phyloP scores from a whole-genome alignment of 1,139 yeast species.

The Pichia sp. region DNA sequence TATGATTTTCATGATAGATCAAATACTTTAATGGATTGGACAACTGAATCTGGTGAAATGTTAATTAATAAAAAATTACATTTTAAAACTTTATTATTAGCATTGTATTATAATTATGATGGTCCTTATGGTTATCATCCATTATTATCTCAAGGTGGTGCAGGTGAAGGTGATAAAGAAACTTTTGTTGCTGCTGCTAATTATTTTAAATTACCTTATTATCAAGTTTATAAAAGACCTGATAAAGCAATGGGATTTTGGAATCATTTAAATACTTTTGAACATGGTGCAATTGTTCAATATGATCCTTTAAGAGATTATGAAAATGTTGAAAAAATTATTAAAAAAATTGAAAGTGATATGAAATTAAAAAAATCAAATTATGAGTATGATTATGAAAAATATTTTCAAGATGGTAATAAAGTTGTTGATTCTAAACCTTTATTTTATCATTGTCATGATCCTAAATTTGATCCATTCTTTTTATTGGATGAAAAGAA shows the following conservation, averaged over 20 bases:
- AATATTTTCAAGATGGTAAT: conserved; percentile 19
- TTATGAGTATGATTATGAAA: conserved; percentile 23
- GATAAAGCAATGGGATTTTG: conserved; percentile 29
- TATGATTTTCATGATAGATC: conserved; percentile 46
- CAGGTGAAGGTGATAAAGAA: conserved; percentile 61
- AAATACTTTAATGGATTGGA: conserved; percentile 53
- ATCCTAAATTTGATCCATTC: conserved; percentile 36
- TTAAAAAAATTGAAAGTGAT: conserved; percentile 17
- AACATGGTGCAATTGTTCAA: conserved; percentile 39
- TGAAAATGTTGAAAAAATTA: conserved; percentile 25
- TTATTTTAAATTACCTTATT: conserved; percentile 43
- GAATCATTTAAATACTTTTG: conserved; percentile 22
- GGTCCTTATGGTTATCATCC: conserved; percentile 52
- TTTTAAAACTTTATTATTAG: conserved; percentile 42
- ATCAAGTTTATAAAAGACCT: conserved; percentile 41
- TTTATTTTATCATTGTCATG: conserved; percentile 39
- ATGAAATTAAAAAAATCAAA: conserved; percentile 17
- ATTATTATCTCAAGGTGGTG: conserved; percentile 49
- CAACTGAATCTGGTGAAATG: conserved; percentile 59
- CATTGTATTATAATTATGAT: conserved; percentile 50
- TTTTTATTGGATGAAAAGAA: conserved; percentile 20
- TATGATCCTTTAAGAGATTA: conserved; percentile 39
- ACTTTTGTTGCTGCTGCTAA: conserved; percentile 59
- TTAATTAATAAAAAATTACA: conserved; percentile 48
- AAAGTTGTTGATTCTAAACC: conserved; percentile 25